phyloP scores from a whole-genome alignment of 2,329 filamentous ascomycete genomes.

The Ascomycota sp. region DNA sequence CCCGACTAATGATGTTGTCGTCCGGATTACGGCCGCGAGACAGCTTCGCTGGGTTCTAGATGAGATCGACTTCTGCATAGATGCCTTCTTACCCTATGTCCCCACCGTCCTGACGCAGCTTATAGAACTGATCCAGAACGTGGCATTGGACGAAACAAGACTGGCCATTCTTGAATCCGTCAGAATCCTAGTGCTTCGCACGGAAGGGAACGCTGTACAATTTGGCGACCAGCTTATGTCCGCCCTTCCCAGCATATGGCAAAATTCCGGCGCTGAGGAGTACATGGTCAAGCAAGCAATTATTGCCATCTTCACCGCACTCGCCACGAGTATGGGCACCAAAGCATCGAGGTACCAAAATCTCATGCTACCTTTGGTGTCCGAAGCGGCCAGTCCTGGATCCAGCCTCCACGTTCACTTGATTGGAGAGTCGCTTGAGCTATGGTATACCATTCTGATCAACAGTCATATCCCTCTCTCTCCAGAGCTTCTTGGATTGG shows the following conservation, averaged over 20 bases:
- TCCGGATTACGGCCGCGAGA: slow-evolving; percentile 74
- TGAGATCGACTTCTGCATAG: slow-evolving; percentile 61
- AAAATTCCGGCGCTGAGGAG: slow-evolving; percentile 56
- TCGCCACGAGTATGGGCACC: slow-evolving; percentile 70
- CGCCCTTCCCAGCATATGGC: slow-evolving; percentile 67
- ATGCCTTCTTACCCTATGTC: slow-evolving; percentile 59
- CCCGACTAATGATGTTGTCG: slow-evolving; percentile 69
- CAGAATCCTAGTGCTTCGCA: slow-evolving; percentile 55
- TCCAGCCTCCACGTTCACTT: slow-evolving; percentile 64
- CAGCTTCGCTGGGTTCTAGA: slow-evolving; percentile 66
- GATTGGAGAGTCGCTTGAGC: slow-evolving; percentile 75
- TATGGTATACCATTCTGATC: slow-evolving; percentile 60
- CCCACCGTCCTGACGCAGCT: slow-evolving; percentile 51
- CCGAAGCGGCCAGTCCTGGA: slow-evolving; percentile 55
- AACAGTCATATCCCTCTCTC: slow-evolving; percentile 43
- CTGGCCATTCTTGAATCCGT: slow-evolving; percentile 79
- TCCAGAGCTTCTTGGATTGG: slow-evolving; percentile 39
- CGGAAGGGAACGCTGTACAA: slow-evolving; percentile 50
- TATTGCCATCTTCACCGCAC: slow-evolving; percentile 61
- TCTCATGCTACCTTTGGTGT: slow-evolving; percentile 64
- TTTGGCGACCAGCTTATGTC: slow-evolving; percentile 67
- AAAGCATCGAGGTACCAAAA: slow-evolving; percentile 60
- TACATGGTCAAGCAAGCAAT: slow-evolving; percentile 90
- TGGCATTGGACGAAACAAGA: slow-evolving; percentile 72
- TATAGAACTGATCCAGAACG: slow-evolving; percentile 58